Base-by-base conservation (phyloP, 768 basidiomycete species). In the Phlegmacium glaucopus region DNA sequence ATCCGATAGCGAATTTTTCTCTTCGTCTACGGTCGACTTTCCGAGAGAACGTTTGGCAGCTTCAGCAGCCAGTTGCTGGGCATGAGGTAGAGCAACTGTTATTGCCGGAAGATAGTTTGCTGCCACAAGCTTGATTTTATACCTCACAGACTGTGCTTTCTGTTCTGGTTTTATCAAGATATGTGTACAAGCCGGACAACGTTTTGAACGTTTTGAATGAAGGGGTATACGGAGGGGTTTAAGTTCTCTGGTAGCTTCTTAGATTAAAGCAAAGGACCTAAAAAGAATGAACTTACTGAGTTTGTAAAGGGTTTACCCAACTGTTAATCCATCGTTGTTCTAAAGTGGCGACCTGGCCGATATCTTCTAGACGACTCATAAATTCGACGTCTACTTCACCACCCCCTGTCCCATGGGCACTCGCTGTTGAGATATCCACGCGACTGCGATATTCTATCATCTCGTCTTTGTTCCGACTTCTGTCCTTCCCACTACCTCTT, bases 91-190 rank as follows among this genome's bases (percentile, higher is more conserved):
- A 30, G 77, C 66, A 29, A 92, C 79, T 6, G 82, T 78, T 27
- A 98, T 88, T 2, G 86, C 80, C 1, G 96, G 96, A 12, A 99
- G 75, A 67, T 98, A 98, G 63, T 89, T 95, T 25, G 90, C 82
- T 0, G 95, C 96, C 47, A 95, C 90, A 42, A 98, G 83, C 67
- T 98, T 98, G 69, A 99, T 97, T 70, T 97, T 97, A 76, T 86
- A 97, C 13, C 92, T 82, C 30, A 90, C 87, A 13, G 90, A 93
- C 56, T 93, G 91, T 0, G 94, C 87, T 62, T 99, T 99, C 61
- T 94, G 89, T 64, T 99, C 96, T 4, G 96, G 96, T 63, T 97
- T 96, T 68, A 97, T 96, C 52, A 99, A 80, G 56, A 98, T 96
- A 65, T 98, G 95, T 13, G 90, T 85, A 63, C 96, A 99, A 2